Base-by-base conservation (phyloP, 768 basidiomycete genomes). In the Lepiota subincarnata region DNA sequence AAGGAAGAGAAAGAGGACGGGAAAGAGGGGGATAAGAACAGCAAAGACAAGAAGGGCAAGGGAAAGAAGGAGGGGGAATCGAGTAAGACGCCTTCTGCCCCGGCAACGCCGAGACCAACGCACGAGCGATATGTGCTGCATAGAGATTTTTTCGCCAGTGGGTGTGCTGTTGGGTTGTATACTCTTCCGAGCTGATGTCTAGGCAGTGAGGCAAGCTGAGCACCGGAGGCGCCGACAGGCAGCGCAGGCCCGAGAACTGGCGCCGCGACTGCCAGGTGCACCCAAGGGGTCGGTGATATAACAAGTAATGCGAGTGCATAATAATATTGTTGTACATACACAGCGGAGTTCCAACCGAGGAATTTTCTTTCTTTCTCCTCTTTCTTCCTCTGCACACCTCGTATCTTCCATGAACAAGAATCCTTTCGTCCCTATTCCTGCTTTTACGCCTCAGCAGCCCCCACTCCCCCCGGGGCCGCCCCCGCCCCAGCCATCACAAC, bases 91-190 rank as follows among this genome's bases (percentile, higher is more conserved):
- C 60, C 62, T 46, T 59, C 68, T 39, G 39, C 74, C 2, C 56
- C 74, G 20, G 56, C 76, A 28, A 59, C 70, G 12, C 52, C 68
- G 45, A 65, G 73, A 20, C 72, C 82, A 11, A 69, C 75, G 11
- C 93, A 95, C 71, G 78, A 86, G 62, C 81, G 83, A 57, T 97
- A 86, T 63, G 73, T 77, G 7, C 74, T 97, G n/a, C 92, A 96
- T 69, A 80, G 92, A 37, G 81, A 88, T 57, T 83, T 89, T 56
- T 97, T 89, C 65, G 73, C 76, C 16, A 76, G 78, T 80, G 61
- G 63, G 70, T 70, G 66, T 36, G 48, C 26, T 28, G 36, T 36
- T 40, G 44, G 41, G 57, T 38, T 34, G 6, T 2, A 40, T 36
- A 16, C 28, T 7, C n/a, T 36, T 31, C 14, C 39, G 12, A 24